Base-by-base conservation (phyloP, 306 rosid genomes). In the Ormosia emarginata region DNA sequence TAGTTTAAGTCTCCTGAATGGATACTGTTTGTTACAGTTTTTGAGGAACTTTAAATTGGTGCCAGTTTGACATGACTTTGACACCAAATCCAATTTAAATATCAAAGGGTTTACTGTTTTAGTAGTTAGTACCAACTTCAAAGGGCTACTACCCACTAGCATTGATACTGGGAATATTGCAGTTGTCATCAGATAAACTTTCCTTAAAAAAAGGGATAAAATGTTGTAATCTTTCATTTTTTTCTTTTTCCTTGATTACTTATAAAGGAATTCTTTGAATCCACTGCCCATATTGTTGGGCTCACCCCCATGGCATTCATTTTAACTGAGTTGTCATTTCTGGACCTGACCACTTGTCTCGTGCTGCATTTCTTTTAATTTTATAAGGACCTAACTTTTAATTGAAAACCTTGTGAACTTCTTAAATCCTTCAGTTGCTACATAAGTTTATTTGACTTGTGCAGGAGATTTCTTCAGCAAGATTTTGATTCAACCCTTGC, bases 401-500 rank as follows among this genome's bases (percentile, higher is more conserved):
- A 43, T 78, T 70, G 69, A 76, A 71, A 79, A 59, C 43, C 32
- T 7, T 57, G 3, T 71, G 58, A 65, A 53, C 78, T 62, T 33
- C 7, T 64, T 43, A 12, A 75, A 30, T 74, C 24, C 77, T 18
- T 39, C 15, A 33, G 52, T 64, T n/a, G n/a, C 53, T 34, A 41
- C 13, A 7, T 8, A 30, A 71, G 6, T 40, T 9, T 67, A 63
- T 78, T 72, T 74, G 30, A 66, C 56, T 85, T 81, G 33, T 83
- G 86, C 93, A 96, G 99, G 90, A 96, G 97, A 89, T 91, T 91
- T 85, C 96, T 92, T 79, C 99, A 92, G 87, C 98, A 93, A 82
- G 97, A 96, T 91, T 96, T 96, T 90, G 97, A 96, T 86, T 82
- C 97, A 57, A 96, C 90, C 74, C 94, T 96, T 39, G 99, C 99